Percentiles rank a stretch among this genome's conserved stretches.
phyloP scores from a whole-genome alignment of 768 basidiomycete species.

The Lactifluus rugatus region DNA sequence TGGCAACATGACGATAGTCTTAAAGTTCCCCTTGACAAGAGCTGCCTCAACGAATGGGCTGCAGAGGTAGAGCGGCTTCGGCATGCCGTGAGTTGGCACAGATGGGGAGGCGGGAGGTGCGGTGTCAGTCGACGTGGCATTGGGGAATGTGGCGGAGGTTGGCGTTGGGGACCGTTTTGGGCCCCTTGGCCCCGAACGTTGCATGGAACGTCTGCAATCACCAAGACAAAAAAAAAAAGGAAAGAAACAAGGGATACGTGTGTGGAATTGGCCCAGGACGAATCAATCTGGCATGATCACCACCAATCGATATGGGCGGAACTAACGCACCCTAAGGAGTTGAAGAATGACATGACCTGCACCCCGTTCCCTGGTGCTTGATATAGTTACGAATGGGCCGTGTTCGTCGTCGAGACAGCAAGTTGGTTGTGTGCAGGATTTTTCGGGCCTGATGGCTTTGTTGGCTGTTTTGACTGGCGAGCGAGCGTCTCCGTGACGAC shows the following conservation, averaged over 20 bases:
- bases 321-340: conserved; percentile 56
- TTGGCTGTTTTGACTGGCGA: no score
- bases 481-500: conserved; percentile 15
- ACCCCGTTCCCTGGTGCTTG: neutral
- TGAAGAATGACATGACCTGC: conserved; percentile 67
- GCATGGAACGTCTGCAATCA: conserved; percentile 58
- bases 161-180: conserved; percentile 70
- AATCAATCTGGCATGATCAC: neutral
- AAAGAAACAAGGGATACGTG: neutral
- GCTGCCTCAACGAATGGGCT: conserved; percentile 93
- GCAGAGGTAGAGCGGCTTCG: conserved; percentile 79
- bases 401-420: neutral
- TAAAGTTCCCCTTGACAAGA: conserved; percentile 96
- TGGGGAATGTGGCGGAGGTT: conserved; percentile 52
- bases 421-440: no score
- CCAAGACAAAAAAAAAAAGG: conserved; percentile 6
- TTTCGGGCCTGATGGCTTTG: neutral
- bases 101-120: conserved; percentile 30
- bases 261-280: neutral
- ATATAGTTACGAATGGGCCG: neutral
- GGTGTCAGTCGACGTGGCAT: conserved; percentile 26
- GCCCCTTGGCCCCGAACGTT: conserved; percentile 48
- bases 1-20: conserved; percentile 93
- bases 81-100: conserved; percentile 32
- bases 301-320: neutral